Percentiles rank a stretch among this genome's conserved stretches.
Conservation (phyloP, 495 filamentous ascomycete species). For the Lepraria neglecta region DNA sequence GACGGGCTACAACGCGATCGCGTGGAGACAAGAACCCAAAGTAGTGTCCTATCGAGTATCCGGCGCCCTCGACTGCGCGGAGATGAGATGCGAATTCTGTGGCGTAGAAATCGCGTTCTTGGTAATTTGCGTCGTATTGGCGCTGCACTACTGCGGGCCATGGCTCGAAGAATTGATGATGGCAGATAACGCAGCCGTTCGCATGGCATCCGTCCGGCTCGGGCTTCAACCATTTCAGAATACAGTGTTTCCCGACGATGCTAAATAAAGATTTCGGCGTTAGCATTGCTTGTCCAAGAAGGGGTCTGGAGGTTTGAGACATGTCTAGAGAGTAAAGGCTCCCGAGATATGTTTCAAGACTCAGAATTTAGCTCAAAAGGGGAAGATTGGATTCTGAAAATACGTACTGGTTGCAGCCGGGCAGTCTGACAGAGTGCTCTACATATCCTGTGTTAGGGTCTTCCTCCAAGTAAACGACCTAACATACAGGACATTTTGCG, state of each 20-base stretch:
- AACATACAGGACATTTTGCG: neutral
- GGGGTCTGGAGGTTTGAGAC: too few relatives aligned
- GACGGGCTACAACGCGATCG: neutral
- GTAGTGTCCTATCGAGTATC: neutral
- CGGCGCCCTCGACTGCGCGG: neutral
- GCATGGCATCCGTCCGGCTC: neutral
- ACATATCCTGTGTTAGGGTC: constrained; percentile 1
- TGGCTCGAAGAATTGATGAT: neutral
- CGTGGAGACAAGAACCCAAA: neutral
- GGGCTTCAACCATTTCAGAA: neutral
- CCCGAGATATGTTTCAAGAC: too few relatives aligned
- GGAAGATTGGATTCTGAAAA: too few relatives aligned
- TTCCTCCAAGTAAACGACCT: neutral
- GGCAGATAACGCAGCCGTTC: neutral
- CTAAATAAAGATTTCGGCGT: too few relatives aligned
- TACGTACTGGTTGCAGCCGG: neutral
- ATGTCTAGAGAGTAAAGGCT: too few relatives aligned
- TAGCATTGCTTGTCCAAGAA: too few relatives aligned
- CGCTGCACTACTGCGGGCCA: neutral
- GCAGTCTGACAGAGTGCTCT: neutral
- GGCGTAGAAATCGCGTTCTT: neutral
- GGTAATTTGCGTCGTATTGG: neutral
- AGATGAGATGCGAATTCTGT: neutral
- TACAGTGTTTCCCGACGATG: neutral
- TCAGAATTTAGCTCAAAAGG: too few relatives aligned